These are phyloP conservation scores for Babjeviella inositovora DNA, from an alignment of 805 yeast species.

Conservation along the genomic window DNA sequence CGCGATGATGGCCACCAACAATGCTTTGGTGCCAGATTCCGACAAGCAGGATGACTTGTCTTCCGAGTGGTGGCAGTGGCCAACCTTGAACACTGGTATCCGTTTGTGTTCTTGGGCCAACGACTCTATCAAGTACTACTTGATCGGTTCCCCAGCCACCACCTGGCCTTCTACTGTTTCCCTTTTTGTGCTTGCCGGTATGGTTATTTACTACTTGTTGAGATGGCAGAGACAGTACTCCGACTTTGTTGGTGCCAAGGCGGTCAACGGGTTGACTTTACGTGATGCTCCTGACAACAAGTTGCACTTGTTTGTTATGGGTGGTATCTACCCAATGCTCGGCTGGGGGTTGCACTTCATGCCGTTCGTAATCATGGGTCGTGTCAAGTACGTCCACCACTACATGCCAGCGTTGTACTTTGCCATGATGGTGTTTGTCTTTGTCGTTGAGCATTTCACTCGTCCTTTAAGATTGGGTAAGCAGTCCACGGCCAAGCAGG, in stretches of 20 bases:
- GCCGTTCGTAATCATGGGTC: constrained; percentile 69
- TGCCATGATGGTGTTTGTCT: constrained; percentile 42
- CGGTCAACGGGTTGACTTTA: too few relatives aligned
- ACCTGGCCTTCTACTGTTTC: constrained; percentile 61
- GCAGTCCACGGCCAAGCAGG: constrained; percentile 8
- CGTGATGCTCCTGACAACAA: constrained; percentile 19
- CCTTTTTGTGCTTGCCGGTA: constrained; percentile 31
- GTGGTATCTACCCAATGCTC: constrained; percentile 64
- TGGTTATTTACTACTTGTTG: constrained; percentile 27
- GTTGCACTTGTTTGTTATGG: constrained; percentile 41
- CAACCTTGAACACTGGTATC: constrained; percentile 59
- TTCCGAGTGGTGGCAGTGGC: constrained; percentile 82
- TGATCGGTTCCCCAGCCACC: constrained; percentile 65
- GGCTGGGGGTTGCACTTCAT: constrained; percentile 70
- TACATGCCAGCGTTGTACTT: constrained; percentile 75
- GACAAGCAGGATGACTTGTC: constrained; percentile 63
- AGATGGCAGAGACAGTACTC: constrained; percentile 76
- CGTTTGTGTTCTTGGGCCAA: constrained; percentile 64
- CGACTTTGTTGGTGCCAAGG: constrained; percentile 49
- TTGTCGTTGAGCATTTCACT: constrained; percentile 30
- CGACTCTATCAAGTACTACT: constrained; percentile 40
- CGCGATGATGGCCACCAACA: constrained; percentile 82
- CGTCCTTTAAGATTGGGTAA: constrained; percentile 7
- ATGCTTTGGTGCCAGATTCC: constrained; percentile 63
- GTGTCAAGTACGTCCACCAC: constrained; percentile 80